These are phyloP conservation scores for Deuterostichococcus epilithicus DNA, from an alignment of 139 green algal species.

Conservation along the genomic window DNA sequence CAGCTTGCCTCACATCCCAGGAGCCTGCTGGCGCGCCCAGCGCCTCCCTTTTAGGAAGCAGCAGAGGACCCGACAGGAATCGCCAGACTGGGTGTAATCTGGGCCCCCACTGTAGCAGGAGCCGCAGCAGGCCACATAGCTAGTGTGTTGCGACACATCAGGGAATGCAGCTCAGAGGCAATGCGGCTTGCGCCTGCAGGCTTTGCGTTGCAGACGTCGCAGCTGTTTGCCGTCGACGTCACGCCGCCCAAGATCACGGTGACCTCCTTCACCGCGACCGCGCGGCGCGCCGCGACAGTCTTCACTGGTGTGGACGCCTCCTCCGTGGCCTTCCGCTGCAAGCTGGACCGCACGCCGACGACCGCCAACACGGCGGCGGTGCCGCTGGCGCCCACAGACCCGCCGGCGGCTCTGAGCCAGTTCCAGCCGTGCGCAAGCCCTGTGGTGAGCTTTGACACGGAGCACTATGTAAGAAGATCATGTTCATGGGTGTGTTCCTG, in stretches of 20 bases:
- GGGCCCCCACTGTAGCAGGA: background rate
- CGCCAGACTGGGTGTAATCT: background rate
- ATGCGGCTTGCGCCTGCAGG: background rate
- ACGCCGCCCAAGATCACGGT: background rate
- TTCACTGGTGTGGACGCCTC: slow-evolving; percentile 42
- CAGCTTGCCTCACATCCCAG: background rate
- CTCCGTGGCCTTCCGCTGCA: slow-evolving; percentile 45
- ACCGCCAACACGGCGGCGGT: background rate
- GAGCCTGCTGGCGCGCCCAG: background rate
- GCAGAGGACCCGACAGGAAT: background rate
- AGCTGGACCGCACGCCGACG: background rate
- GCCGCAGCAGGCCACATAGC: background rate
- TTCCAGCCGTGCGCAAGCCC: slow-evolving; percentile 18
- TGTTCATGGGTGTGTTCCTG: background rate
- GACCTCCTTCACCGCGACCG: background rate
- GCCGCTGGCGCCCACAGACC: background rate
- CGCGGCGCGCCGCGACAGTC: background rate
- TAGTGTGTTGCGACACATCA: background rate
- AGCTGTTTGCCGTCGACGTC: slow-evolving; percentile 16
- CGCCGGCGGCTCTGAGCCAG: background rate
- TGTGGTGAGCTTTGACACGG: no score
- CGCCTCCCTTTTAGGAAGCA: background rate
- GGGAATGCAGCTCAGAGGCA: background rate
- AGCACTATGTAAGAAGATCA: no score
- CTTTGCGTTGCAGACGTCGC: slow-evolving; percentile 9